Evolutionary conservation across 2,329 filamentous ascomycete species (phyloP), one percentile per base, ranked within the genome.

Genomic region (Amphichorda felina): DNA sequence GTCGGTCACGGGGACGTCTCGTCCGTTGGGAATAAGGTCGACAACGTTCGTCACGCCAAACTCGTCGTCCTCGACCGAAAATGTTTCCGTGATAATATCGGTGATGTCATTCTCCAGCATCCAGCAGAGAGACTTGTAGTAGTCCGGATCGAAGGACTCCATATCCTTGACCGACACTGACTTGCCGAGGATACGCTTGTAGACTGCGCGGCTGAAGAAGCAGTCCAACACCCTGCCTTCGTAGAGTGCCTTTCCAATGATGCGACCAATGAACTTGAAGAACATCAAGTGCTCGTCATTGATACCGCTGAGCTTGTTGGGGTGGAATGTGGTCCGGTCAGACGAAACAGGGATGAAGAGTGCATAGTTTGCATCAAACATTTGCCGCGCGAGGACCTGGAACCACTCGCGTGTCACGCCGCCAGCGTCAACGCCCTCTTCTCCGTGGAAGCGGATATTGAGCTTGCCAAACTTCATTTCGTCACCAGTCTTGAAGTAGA

Each of bases 381-480:
- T 98, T 52, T 95, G 91, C 41, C 91, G 77, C 21, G 93, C 81
- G 45, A 98, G 81, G 35, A 94, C 89, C 56, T 95, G 89, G 72
- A 98, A 98, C 91, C 93, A 98, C 64, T 98, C 91, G 51, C 93
- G 79, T 26, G 89, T 95, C 32, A 98, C 89, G 61, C 91, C 91
- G 46, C 91, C 93, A 36, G 91, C 91, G 60, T 98, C 93, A 29
- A 98, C 87, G 57, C 93, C 91, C 56, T 98, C 91, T 62, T 98
- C 91, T 24, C 87, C 87, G 47, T 91, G 84, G 74, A 98, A 98
- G 36, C 89, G 81, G 48, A 98, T 94, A 57, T 88, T 98, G 43
- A 98, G 75, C 61, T 98, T 98, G 49, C 93, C 91, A 55, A 93
- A 95, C 62, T 98, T 98, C 77, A 98, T 93, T 62, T 98, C 93